Conservation (phyloP, 306 rosid genomes). For the Sindora glabra region DNA sequence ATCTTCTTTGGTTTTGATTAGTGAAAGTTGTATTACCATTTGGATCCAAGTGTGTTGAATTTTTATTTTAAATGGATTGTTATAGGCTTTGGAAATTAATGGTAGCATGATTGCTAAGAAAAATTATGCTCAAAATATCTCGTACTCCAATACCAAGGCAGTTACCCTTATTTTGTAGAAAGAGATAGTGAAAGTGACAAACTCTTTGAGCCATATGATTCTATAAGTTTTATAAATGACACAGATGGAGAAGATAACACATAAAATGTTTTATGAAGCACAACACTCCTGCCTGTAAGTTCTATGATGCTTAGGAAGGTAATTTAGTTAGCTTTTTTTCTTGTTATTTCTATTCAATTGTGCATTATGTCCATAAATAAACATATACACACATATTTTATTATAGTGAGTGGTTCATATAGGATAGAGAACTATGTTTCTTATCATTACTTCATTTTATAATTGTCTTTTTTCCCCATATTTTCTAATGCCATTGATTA, state of each 20-base stretch:
- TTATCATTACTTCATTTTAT: not conserved
- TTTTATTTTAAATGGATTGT: no score
- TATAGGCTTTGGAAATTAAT: no score
- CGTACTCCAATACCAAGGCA: no score
- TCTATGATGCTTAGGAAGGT: constrained; percentile 96
- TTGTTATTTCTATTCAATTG: no score
- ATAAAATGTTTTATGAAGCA: constrained; percentile 32
- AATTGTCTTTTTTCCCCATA: not conserved
- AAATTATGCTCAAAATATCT: no score
- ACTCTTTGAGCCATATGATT: constrained; percentile 70
- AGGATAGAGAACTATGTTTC: not conserved
- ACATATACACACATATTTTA: no score
- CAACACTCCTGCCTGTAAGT: constrained; percentile 46
- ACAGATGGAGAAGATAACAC: constrained; percentile 75
- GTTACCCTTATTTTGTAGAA: constrained; percentile 22
- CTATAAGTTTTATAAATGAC: constrained; percentile 55
- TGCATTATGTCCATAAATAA: no score
- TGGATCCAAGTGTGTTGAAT: no score
- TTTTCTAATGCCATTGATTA: not conserved
- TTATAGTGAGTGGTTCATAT: no score
- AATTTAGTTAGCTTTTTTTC: constrained; percentile 13
- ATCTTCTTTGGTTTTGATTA: no score
- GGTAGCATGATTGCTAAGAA: no score
- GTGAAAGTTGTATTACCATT: no score
- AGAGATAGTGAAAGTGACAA: constrained; percentile 58